Evolutionary conservation across 176 grass and related monocot species (phyloP).

Genomic region (Saccharum officinarum): DNA sequence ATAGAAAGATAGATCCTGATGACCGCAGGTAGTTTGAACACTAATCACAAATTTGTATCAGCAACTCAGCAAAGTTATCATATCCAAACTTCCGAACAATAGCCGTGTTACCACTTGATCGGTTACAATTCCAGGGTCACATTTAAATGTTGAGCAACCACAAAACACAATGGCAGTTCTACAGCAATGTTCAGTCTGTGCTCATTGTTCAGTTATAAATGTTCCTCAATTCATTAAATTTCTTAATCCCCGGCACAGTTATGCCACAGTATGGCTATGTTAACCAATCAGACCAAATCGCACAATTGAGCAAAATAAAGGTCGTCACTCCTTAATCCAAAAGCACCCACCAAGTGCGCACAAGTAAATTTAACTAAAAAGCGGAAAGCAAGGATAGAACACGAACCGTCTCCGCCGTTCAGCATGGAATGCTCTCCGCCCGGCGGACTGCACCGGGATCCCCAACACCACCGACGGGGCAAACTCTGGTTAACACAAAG

Average conservation of each 20-base stretch:
- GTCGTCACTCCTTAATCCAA: neutral
- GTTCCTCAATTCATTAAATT: neutral
- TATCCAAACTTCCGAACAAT: neutral
- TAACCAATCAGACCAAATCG: neutral
- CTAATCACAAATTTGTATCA: neutral
- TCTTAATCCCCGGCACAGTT: neutral
- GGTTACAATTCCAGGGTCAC: neutral
- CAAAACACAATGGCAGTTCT: neutral
- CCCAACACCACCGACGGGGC: conserved; percentile 16
- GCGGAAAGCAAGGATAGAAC: neutral
- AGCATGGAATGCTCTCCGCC: conserved; percentile 6
- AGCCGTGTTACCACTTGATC: neutral
- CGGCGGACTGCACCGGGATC: neutral
- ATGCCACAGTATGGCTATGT: neutral
- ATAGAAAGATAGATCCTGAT: neutral
- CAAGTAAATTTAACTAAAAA: neutral
- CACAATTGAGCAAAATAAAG: neutral
- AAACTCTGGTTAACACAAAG: neutral
- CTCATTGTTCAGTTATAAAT: neutral
- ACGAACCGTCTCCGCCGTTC: conserved; percentile 38
- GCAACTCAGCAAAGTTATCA: neutral
- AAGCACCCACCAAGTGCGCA: neutral
- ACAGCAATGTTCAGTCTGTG: neutral
- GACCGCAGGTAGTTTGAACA: neutral
- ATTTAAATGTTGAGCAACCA: neutral